Evolutionary conservation across 208 protist genomes (phyloP), one percentile per base, ranked within the genome.

Genomic region (Trypanosoma rangeli): DNA sequence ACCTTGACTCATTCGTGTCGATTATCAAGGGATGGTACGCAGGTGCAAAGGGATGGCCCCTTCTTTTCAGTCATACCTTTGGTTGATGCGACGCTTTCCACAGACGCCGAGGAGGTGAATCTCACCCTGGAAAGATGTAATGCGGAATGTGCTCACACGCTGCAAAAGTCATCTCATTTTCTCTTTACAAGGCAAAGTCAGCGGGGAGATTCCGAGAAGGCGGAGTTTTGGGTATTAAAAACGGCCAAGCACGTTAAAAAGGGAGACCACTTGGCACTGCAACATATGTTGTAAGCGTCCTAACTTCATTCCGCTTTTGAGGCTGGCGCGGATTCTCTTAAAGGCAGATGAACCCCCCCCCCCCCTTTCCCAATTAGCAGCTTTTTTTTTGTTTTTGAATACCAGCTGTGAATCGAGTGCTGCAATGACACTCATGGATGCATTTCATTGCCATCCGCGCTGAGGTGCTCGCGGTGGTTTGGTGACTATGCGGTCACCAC

Each of bases 191-290:
- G 35, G 58, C 68, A 42, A n/a, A 0, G 50, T 49, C 48, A 60
- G 18, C 50, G 22, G 24, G 31, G 4, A 29, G 3, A n/a, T 12
- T 52, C 33, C 20, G 48, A 59, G 2, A 37, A 61, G 10, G 37
- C 59, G n/a, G 59, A 29, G 3, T 66, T 66, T 66, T 73, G 68
- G 68, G 49, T 73, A 9, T 13, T 73, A 48, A 20, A 73, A 28
- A 66, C 68, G 48, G 16, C 9, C 16, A 49, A 16, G 24, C 29
- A 29, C 20, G 60, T 73, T 42, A 53, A 22, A 22, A 50, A 48
- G 28, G 67, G 57, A 37, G 46, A 49, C 20, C 44, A 31, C 0
- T 48, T 72, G 31, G 57, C 24, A 31, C 24, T 68, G 18, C 59
- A 61, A 13, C 56, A 13, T 9, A 0, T 20, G 8, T 33, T 48